Percentiles rank a stretch among this genome's conserved stretches.
Conservation (phyloP, 225 moss, liverwort and hornwort species). For the Marchantia paleacea region DNA sequence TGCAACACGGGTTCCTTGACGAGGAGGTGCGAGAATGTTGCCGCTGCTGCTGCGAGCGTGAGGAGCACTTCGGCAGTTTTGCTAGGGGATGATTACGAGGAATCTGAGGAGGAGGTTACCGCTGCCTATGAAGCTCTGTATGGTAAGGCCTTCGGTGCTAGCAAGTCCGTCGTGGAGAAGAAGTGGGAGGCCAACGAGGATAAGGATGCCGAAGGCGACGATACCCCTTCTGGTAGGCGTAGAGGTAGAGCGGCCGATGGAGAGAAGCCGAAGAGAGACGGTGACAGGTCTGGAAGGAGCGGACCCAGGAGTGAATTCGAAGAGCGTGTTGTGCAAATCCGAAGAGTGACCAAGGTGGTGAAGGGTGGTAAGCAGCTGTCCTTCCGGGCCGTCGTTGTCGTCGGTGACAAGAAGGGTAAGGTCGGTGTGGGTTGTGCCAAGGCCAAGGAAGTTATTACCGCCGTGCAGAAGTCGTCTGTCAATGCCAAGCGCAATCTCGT, state of each 20-base stretch:
- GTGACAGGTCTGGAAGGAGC: slow-evolving; percentile 40
- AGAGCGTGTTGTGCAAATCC: slow-evolving; percentile 96
- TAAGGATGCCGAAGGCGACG: slow-evolving; percentile 43
- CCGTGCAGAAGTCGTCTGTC: slow-evolving; percentile 80
- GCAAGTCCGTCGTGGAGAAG: slow-evolving; percentile 27
- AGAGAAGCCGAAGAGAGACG: slow-evolving; percentile 37
- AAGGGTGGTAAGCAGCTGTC: slow-evolving; percentile 99
- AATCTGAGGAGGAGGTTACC: slow-evolving; percentile 75
- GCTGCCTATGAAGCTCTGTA: slow-evolving; percentile 89
- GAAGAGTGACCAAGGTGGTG: slow-evolving; percentile 96
- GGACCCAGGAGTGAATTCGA: slow-evolving; percentile 57
- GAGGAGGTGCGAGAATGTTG: neutral
- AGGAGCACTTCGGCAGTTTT: slow-evolving; percentile 28
- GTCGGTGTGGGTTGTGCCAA: slow-evolving; percentile 93
- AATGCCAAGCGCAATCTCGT: slow-evolving; percentile 85
- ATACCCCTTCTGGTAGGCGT: slow-evolving; percentile 29
- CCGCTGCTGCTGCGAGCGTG: neutral
- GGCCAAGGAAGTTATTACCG: slow-evolving; percentile 94
- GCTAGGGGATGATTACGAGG: slow-evolving; percentile 63
- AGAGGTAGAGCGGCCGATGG: slow-evolving; percentile 40
- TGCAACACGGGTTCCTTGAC: slow-evolving; percentile 31
- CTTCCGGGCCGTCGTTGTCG: slow-evolving; percentile 90
- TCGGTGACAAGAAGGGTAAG: slow-evolving; percentile 91
- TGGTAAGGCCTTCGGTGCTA: slow-evolving; percentile 78
- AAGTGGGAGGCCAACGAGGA: slow-evolving; percentile 21